Conservation (phyloP, 441 rosid genomes). For the Populus hybrid region DNA sequence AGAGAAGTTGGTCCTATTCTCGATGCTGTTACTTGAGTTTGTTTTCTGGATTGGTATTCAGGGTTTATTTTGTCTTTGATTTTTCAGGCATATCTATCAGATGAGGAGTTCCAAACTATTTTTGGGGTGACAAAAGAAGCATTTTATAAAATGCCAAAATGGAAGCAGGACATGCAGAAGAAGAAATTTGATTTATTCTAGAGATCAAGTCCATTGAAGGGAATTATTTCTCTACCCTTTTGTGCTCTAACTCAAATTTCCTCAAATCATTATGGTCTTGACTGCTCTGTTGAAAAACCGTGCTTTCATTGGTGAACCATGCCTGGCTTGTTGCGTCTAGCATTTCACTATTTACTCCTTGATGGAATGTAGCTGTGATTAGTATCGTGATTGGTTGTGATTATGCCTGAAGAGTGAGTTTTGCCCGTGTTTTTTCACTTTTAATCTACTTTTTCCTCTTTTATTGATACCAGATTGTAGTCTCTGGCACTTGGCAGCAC, state of each 20-base stretch:
- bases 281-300: conserved; percentile 8
- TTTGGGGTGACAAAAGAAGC: conserved; percentile 65
- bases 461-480: conserved; percentile 33
- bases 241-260: conserved; percentile 13
- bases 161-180: conserved; percentile 98
- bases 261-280: conserved; percentile 17
- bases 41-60: neutral
- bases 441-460: conserved; percentile 22
- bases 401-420: conserved; percentile 46
- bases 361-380: conserved; percentile 30
- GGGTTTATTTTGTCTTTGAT: conserved; percentile 1
- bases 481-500: conserved; percentile 26
- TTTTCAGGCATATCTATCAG: conserved; percentile 81
- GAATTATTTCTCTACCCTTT: conserved; percentile 21
- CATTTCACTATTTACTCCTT: conserved; percentile 21
- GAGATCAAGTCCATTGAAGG: conserved; percentile 13
- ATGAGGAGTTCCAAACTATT: conserved; percentile 71
- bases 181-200: conserved; percentile 88
- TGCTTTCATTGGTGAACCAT: conserved; percentile 14
- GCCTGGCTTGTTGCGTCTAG: conserved; percentile 27
- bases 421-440: conserved; percentile 13
- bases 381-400: conserved; percentile 35
- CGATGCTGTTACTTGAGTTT: neutral
- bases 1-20: conserved; percentile 67
- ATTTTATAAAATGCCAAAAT: conserved; percentile 68